These are phyloP conservation scores for Abortiporus biennis DNA, from an alignment of 1,284 basidiomycete genomes.

Conservation along the genomic window DNA sequence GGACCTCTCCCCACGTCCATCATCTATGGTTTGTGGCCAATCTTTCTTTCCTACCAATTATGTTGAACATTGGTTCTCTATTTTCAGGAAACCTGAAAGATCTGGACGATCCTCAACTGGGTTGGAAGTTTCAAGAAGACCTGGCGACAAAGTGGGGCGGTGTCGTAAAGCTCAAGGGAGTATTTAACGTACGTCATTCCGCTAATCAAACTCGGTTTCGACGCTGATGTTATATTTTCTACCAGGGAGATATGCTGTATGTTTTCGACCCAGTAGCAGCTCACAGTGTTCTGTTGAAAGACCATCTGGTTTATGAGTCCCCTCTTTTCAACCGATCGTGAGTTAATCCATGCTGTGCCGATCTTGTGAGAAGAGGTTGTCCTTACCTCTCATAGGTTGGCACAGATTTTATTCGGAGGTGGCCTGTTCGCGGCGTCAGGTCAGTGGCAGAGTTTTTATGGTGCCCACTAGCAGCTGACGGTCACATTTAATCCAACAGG, in stretches of 20 bases:
- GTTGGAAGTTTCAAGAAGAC: slow-evolving; percentile 12
- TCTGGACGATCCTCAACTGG: too few relatives aligned
- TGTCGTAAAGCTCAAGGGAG: slow-evolving; percentile 10
- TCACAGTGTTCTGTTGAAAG: slow-evolving; percentile 10
- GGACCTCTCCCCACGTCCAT: neutral
- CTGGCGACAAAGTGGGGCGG: slow-evolving; percentile 12
- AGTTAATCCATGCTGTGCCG: neutral
- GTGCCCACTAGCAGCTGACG: too few relatives aligned
- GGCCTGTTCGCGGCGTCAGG: too few relatives aligned
- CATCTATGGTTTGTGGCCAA: neutral
- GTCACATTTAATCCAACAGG: too few relatives aligned
- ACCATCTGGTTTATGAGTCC: slow-evolving; percentile 11
- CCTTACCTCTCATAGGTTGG: too few relatives aligned
- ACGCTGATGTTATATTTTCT: too few relatives aligned
- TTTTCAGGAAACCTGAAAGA: neutral
- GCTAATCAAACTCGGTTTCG: too few relatives aligned
- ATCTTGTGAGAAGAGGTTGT: too few relatives aligned
- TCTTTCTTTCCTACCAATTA: neutral
- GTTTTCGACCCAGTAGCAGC: slow-evolving; percentile 12
- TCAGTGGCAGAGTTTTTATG: neutral
- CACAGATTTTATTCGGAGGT: too few relatives aligned
- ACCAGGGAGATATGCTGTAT: too few relatives aligned
- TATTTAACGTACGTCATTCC: slow-evolving; percentile 11
- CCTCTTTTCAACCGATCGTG: neutral
- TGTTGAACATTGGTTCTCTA: neutral